Evolutionary conservation across 441 rosid species (phyloP), one percentile per base, ranked within the genome.

Genomic region (Adansonia grandidieri): DNA sequence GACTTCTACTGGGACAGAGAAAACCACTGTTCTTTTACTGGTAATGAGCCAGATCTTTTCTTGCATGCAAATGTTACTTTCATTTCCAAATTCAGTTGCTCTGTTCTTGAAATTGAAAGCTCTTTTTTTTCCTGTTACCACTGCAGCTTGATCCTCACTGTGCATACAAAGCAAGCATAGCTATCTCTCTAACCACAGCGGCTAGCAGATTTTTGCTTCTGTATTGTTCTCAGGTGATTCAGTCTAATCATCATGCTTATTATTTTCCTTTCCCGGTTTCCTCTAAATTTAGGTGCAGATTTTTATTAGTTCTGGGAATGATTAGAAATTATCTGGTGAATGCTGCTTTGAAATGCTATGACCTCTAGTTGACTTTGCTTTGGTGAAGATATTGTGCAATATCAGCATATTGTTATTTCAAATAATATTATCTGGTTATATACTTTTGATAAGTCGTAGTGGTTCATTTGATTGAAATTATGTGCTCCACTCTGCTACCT

Each of bases 81-180:
- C 45, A 22, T 66, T 67, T 76, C 72, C 50, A n/a, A 61, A 5
- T 48, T 73, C 19, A n/a, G 10, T 75, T 32, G 57, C 47, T 71
- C 78, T 15, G 9, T 51, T 76, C 42, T 71, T 70, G 47, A 72
- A 51, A 54, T 17, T 77, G 57, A 58, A 77, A 75, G 62, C 58
- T 64, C 73, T 76, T 73, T 60, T 15, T 50, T 45, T 76, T 75
- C 76, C 20, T 44, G 40, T 50, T 80, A 44, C 65, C 80, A n/a
- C 80, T 86, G 78, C 90, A 96, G 99, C 94, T 91, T 89, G 99
- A 96, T 80, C 98, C 99, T 78, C 99, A 96, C 83, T 96, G 98
- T 87, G 90, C 98, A 11, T 96, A 94, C 79, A 90, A 88, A 76
- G 85, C 90, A 75, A 86, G 85, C 70, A 22, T 90, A 63, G 73